These are phyloP conservation scores for Camelina laxa DNA, from an alignment of 345 rosid genomes.

Conservation along the genomic window DNA sequence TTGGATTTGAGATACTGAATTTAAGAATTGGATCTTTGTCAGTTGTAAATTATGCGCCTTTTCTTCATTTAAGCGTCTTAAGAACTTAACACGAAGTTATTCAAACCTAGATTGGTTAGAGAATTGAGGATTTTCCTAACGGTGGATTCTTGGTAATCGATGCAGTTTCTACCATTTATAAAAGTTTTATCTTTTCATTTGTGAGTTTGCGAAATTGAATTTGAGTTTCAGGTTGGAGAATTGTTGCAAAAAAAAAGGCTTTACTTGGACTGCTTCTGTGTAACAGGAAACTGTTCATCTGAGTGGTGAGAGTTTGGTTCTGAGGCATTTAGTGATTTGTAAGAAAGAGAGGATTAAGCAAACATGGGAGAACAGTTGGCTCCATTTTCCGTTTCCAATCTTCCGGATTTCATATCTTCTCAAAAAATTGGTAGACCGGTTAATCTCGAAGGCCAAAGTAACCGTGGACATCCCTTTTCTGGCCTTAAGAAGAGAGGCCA, in stretches of 20 bases:
- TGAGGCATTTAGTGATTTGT: slow-evolving; percentile 25
- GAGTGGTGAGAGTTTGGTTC: background rate
- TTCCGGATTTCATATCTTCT: slow-evolving; percentile 47
- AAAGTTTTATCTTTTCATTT: background rate
- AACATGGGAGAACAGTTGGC: slow-evolving; percentile 60
- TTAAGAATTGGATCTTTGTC: slow-evolving; percentile 4
- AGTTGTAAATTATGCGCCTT: slow-evolving; percentile 9
- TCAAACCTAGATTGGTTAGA: slow-evolving; percentile 7
- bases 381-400: slow-evolving; percentile 37
- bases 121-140: background rate
- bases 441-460: slow-evolving; percentile 49
- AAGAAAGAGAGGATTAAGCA: slow-evolving; percentile 25
- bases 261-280: slow-evolving; percentile 5
- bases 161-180: background rate
- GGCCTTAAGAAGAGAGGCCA: slow-evolving; percentile 89
- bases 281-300: background rate
- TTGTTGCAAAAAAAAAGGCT: background rate
- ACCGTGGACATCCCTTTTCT: slow-evolving; percentile 49
- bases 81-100: background rate
- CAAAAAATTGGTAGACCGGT: slow-evolving; percentile 48
- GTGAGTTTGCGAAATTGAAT: slow-evolving; percentile 13
- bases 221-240: background rate
- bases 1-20: slow-evolving; percentile 3
- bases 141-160: background rate
- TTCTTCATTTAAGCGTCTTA: background rate